phyloP scores from a whole-genome alignment of 2,329 filamentous ascomycete species.

The Teratosphaeria destructans region DNA sequence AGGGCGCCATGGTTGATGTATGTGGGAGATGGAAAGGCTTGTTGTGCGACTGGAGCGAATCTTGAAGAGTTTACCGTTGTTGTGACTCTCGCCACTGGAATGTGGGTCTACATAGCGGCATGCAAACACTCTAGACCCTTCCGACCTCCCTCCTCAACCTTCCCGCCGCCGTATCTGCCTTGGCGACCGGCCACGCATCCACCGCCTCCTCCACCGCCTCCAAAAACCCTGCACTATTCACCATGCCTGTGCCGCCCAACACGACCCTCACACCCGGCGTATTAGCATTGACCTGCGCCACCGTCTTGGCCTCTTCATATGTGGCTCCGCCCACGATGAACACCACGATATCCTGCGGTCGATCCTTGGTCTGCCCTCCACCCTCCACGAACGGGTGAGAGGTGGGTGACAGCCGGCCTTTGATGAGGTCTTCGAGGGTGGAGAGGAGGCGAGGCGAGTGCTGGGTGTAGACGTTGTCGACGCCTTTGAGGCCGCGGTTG shows the following conservation, averaged over 20 bases:
- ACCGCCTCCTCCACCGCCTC: slow-evolving; percentile 89
- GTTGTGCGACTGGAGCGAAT: too few species aligned
- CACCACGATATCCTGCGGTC: slow-evolving; percentile 90
- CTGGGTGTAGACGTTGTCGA: slow-evolving; percentile 98
- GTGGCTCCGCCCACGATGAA: slow-evolving; percentile 91
- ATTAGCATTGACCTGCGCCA: slow-evolving; percentile 87
- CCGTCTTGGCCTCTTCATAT: slow-evolving; percentile 93
- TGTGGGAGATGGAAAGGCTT: too few species aligned
- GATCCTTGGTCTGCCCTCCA: slow-evolving; percentile 75
- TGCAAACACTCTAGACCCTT: slow-evolving; percentile 18
- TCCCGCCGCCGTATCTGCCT: slow-evolving; percentile 49
- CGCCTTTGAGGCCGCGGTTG: slow-evolving; percentile 79
- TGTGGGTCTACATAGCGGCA: background rate
- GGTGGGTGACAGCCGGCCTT: slow-evolving; percentile 74
- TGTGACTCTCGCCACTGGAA: background rate
- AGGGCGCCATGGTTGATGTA: too few species aligned
- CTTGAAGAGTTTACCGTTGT: background rate
- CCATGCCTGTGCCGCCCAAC: slow-evolving; percentile 74
- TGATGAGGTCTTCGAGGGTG: slow-evolving; percentile 86
- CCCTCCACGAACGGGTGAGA: slow-evolving; percentile 92
- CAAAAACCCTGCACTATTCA: slow-evolving; percentile 79
- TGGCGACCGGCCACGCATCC: slow-evolving; percentile 68
- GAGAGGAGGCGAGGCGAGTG: slow-evolving; percentile 81
- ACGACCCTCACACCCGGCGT: slow-evolving; percentile 83
- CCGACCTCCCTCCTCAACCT: slow-evolving; percentile 52